These are phyloP conservation scores for Corchorus capsularis DNA, from an alignment of 345 rosid species.

Conservation along the genomic window DNA sequence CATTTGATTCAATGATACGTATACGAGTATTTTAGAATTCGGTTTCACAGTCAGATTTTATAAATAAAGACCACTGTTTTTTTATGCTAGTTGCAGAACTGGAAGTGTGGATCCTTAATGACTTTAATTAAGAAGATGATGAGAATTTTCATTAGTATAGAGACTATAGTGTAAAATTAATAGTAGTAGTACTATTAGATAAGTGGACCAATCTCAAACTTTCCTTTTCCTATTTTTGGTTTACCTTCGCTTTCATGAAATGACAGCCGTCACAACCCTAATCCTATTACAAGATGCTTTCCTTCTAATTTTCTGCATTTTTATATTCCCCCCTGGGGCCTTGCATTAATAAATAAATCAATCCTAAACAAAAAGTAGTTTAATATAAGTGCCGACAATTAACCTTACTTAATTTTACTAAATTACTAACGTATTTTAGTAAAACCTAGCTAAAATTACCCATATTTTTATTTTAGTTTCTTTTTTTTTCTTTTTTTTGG, in stretches of 20 bases:
- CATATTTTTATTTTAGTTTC: no score
- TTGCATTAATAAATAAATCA: neutral
- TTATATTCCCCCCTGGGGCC: neutral
- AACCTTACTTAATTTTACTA: neutral
- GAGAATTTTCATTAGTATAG: neutral
- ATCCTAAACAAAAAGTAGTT: no score
- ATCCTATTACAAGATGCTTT: constrained; percentile 16
- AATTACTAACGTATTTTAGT: neutral
- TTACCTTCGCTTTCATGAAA: constrained; percentile 20
- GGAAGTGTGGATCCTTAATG: neutral
- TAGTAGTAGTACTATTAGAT: neutral
- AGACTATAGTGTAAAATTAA: neutral
- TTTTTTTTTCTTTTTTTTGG: no score
- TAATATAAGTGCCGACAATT: constrained; percentile 6
- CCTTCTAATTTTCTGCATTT: neutral
- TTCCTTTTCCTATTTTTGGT: constrained; percentile 3
- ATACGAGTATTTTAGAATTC: no score
- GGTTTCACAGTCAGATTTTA: neutral
- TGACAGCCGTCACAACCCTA: constrained; percentile 17
- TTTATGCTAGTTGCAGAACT: neutral
- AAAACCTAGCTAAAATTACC: no score
- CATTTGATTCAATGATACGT: no score
- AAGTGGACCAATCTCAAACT: neutral
- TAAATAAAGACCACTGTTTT: neutral
- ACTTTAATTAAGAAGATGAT: neutral